Evolutionary conservation across 768 basidiomycete species (phyloP).

Genomic region (Trametes elegans): DNA sequence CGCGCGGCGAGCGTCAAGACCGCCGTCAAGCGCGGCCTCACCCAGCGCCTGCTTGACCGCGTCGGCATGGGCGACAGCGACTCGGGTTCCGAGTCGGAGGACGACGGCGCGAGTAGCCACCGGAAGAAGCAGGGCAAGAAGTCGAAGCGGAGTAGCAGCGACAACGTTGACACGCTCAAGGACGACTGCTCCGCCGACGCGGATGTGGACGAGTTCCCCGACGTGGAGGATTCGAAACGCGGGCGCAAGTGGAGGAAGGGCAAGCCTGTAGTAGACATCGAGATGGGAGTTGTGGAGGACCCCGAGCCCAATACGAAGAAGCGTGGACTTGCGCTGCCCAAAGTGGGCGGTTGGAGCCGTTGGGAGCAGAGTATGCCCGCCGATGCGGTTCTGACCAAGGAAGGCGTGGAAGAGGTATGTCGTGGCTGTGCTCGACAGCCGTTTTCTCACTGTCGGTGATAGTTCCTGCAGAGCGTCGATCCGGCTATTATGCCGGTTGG

Average conservation of each 20-base stretch:
- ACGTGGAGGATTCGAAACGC: slow-evolving; percentile 1
- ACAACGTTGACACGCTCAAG: slow-evolving; percentile 27
- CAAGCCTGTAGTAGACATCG: slow-evolving; percentile 26
- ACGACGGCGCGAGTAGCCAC: slow-evolving; percentile 1
- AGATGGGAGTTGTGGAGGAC: slow-evolving; percentile 31
- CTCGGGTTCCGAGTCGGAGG: slow-evolving; percentile 47
- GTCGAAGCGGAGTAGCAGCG: slow-evolving; percentile 18
- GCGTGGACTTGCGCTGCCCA: slow-evolving; percentile 12
- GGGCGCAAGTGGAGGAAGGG: slow-evolving; percentile 21
- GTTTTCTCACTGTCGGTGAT: not conserved
- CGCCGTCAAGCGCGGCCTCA: slow-evolving; percentile 76
- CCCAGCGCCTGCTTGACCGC: slow-evolving; percentile 70
- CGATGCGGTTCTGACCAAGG: slow-evolving; percentile 78
- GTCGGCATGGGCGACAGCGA: slow-evolving; percentile 71
- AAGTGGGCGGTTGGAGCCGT: slow-evolving; percentile 35
- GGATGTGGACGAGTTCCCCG: not conserved
- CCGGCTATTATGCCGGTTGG: slow-evolving; percentile 82
- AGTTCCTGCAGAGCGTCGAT: slow-evolving; percentile 83
- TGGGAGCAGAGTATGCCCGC: slow-evolving; percentile 84
- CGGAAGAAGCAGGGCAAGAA: slow-evolving; percentile 12
- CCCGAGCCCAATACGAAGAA: slow-evolving; percentile 26
- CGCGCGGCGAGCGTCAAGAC: slow-evolving; percentile 77
- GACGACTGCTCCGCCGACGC: slow-evolving; percentile 13
- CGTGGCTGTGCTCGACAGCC: not conserved
- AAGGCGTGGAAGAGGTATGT: slow-evolving; percentile 70